phyloP scores from a whole-genome alignment of 306 rosid species.

The Echinosophora koreensis region DNA sequence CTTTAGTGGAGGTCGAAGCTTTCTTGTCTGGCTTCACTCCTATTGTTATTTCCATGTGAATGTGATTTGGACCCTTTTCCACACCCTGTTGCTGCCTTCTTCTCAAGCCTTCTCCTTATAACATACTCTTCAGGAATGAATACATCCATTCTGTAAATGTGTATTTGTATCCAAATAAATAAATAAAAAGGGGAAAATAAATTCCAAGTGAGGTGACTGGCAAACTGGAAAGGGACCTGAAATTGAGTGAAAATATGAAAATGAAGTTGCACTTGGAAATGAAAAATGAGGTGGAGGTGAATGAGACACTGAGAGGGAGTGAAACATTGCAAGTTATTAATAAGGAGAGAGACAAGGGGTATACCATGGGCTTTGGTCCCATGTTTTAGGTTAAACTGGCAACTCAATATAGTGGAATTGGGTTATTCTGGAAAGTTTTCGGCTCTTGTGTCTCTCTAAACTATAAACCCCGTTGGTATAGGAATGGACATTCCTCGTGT shows the following conservation, averaged over 20 bases:
- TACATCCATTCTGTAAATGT: conserved; percentile 57
- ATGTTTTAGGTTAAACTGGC: conserved; percentile 56
- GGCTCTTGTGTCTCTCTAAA: not conserved
- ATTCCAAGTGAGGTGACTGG: not conserved
- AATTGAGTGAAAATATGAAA: not conserved
- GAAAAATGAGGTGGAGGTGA: not conserved
- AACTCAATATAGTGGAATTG: not conserved
- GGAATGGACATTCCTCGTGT: not conserved
- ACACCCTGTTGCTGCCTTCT: conserved; percentile 35
- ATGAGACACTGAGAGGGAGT: not conserved
- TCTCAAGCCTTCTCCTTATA: conserved; percentile 62
- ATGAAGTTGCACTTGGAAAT: not conserved
- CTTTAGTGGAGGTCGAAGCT: not conserved
- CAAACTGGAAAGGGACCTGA: too few species aligned
- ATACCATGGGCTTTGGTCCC: conserved; percentile 67
- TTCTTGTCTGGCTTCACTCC: not conserved
- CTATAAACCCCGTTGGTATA: not conserved
- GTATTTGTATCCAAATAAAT: not conserved
- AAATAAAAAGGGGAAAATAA: not conserved
- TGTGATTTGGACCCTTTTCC: conserved; percentile 9
- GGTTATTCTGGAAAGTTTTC: not conserved
- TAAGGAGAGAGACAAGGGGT: not conserved
- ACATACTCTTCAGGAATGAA: conserved; percentile 71
- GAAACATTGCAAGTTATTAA: not conserved
- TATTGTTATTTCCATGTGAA: conserved; percentile 1